Conservation (phyloP, 306 rosid genomes). For the Fagus sylvatica region DNA sequence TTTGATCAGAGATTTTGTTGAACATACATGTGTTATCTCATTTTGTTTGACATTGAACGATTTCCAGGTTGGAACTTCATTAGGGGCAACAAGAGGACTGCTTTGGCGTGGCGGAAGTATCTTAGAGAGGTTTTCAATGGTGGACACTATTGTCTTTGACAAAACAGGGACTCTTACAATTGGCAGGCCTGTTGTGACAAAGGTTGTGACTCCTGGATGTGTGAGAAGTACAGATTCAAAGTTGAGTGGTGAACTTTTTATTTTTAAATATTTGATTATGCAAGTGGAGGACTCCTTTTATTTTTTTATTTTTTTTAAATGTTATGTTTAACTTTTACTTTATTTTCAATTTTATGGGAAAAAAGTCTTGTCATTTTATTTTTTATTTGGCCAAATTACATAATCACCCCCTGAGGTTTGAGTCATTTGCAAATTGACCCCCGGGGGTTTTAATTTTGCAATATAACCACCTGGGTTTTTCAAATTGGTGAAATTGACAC, state of each 20-base stretch:
- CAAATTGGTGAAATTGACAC: too few species aligned
- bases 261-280: background rate
- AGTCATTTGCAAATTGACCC: too few species aligned
- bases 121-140: constrained; percentile 91
- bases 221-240: constrained; percentile 43
- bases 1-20: constrained; percentile 11
- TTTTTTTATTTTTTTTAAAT: background rate
- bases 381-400: too few species aligned
- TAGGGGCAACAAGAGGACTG: constrained; percentile 89
- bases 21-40: constrained; percentile 12
- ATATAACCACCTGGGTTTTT: too few species aligned
- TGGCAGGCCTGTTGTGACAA: constrained; percentile 90
- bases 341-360: background rate
- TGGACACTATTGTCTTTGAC: constrained; percentile 79
- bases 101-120: constrained; percentile 94
- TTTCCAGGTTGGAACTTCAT: constrained; percentile 90
- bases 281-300: constrained; percentile 9
- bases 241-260: constrained; percentile 37
- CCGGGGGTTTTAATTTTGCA: too few species aligned
- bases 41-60: constrained; percentile 18
- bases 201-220: constrained; percentile 54
- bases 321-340: background rate
- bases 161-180: constrained; percentile 96
- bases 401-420: too few species aligned
- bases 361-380: background rate